Evolutionary conservation across 495 filamentous ascomycete species (phyloP).

Genomic region (Penicillium cosmopolitanum): DNA sequence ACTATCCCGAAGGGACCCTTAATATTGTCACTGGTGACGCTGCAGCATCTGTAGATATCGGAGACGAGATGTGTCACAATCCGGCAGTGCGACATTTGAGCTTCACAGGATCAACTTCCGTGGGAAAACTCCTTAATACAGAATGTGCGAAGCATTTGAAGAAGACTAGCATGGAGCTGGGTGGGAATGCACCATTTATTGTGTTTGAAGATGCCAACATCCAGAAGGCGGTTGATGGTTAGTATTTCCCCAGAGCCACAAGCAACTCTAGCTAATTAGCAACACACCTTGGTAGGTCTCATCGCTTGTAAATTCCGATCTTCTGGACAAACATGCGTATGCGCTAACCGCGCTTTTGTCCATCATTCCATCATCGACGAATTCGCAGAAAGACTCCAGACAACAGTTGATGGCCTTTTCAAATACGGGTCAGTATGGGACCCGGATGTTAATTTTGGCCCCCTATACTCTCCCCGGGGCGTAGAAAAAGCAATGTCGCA

Average conservation of each 20-base stretch:
- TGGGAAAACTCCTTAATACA: conserved; percentile 20
- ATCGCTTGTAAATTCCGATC: background rate
- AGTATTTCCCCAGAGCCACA: background rate
- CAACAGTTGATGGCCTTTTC: background rate
- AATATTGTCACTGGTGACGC: conserved; percentile 20
- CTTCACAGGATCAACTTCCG: conserved; percentile 26
- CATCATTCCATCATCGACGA: background rate
- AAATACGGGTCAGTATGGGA: background rate
- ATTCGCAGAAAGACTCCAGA: background rate
- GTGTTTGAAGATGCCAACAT: conserved; percentile 5
- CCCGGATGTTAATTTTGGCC: conserved; percentile 45
- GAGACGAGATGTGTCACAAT: conserved; percentile 15
- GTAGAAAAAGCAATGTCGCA: conserved; percentile 71
- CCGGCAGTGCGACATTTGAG: conserved; percentile 47
- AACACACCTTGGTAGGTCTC: background rate
- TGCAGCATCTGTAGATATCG: conserved; percentile 6
- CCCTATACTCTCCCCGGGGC: conserved; percentile 71
- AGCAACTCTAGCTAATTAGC: background rate
- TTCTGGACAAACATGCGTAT: background rate
- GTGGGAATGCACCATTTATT: conserved; percentile 8
- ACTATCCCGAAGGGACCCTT: conserved; percentile 15
- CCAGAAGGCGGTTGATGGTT: conserved; percentile 18
- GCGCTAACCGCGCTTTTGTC: background rate
- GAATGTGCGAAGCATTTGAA: conserved; percentile 41
- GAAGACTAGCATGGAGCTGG: conserved; percentile 23